A percentile compares a stretch with the other conserved stretches of the same genome.
Conservation (phyloP, 495 filamentous ascomycete genomes). For the Trichoderma asperelloides region DNA sequence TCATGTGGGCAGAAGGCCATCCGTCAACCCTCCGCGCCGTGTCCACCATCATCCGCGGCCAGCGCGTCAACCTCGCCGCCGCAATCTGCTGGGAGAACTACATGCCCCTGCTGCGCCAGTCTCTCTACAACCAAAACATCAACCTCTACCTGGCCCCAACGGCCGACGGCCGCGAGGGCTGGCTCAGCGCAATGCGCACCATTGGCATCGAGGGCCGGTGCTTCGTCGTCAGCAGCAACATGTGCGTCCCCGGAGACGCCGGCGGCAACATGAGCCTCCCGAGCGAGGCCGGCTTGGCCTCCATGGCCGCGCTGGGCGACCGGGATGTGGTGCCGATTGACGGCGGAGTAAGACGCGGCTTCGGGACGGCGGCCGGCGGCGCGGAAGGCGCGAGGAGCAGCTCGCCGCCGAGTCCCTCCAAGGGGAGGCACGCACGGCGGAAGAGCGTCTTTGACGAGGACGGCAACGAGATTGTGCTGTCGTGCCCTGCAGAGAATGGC, state of each 20-base stretch:
- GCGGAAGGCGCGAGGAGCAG: slow-evolving; percentile 2
- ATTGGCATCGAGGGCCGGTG: slow-evolving; percentile 72
- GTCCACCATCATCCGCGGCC: slow-evolving; percentile 67
- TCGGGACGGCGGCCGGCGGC: slow-evolving; percentile 5
- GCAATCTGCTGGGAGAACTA: slow-evolving; percentile 98
- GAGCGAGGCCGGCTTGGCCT: not conserved
- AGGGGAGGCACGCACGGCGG: slow-evolving; percentile 5
- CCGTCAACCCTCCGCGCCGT: slow-evolving; percentile 73
- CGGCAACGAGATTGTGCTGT: slow-evolving; percentile 27
- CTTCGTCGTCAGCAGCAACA: slow-evolving; percentile 82
- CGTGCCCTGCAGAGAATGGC: slow-evolving; percentile 1
- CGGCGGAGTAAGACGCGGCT: not conserved
- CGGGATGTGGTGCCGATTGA: not conserved
- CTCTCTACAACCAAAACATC: slow-evolving; percentile 83
- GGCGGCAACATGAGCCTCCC: slow-evolving; percentile 63
- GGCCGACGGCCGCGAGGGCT: slow-evolving; percentile 76
- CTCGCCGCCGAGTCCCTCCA: slow-evolving; percentile 11
- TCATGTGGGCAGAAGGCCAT: slow-evolving; percentile 86
- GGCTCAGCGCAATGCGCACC: slow-evolving; percentile 75
- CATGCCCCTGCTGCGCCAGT: slow-evolving; percentile 71
- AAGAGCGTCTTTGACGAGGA: slow-evolving; percentile 25
- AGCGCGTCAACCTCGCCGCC: slow-evolving; percentile 67
- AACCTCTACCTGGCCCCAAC: slow-evolving; percentile 91
- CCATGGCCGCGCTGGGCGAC: not conserved
- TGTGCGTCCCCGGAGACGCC: slow-evolving; percentile 47